Conservation (phyloP, 2,329 filamentous ascomycete genomes). For the Colletotrichum sp. region DNA sequence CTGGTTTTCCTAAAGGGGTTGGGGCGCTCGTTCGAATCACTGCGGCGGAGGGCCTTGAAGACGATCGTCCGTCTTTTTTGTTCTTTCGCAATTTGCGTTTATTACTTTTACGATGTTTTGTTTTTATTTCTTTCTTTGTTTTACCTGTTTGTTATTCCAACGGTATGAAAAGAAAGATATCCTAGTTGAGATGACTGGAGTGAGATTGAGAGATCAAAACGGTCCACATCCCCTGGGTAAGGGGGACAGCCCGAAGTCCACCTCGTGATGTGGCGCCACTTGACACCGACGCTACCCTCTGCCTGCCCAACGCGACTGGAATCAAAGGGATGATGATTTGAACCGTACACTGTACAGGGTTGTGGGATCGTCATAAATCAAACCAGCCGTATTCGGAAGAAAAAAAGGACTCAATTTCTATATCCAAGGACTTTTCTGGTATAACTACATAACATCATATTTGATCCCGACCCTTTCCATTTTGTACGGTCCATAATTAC, state of each 20-base stretch:
- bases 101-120: neutral
- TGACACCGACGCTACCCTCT: neutral
- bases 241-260: neutral
- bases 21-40: neutral
- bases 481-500: neutral
- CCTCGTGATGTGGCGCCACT: neutral
- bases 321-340: neutral
- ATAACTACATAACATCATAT: constrained; percentile 14
- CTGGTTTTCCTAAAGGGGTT: neutral
- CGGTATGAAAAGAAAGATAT: neutral
- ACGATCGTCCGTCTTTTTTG: neutral
- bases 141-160: neutral
- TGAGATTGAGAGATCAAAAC: neutral
- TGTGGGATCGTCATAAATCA: neutral
- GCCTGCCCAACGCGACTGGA: neutral
- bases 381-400: neutral
- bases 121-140: neutral
- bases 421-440: neutral
- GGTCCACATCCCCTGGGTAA: neutral
- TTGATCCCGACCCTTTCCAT: neutral
- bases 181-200: neutral
- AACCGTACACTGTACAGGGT: neutral
- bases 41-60: neutral
- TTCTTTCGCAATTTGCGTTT: neutral
- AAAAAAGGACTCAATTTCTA: neutral